Evolutionary conservation across 2,329 filamentous ascomycete genomes (phyloP), one percentile per base, ranked within the genome.

Genomic region (Fusarium veterinarium): DNA sequence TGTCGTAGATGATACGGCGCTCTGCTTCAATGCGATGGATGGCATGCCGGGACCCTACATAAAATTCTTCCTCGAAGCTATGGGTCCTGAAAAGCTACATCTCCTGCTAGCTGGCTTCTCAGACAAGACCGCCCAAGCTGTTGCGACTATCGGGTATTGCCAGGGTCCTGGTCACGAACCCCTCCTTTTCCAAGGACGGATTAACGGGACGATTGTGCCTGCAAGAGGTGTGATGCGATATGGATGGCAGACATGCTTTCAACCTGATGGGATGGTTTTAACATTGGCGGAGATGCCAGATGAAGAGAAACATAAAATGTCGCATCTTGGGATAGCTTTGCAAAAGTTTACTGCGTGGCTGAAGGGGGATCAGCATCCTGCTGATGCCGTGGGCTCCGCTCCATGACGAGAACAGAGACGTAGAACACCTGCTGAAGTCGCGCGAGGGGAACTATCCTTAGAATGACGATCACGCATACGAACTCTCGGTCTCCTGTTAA

Each of bases 11-110:
- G 55, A 58, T 14, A 58, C 55, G 28, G 55, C 55, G 6, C 42
- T 58, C 12, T 58, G 55, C 55, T 58, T 58, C 19, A 58, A 58
- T 13, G 55, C 55, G 11, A 58, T 58, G 23, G 11, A 23, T 11
- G 41, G 55, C 8, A 28, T 58, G 41, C 55, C 55, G 23, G 55
- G 41, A 1, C 55, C 55, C 6, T 58, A 58, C 3, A 58, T 58
- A 20, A 58, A 49, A 12, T 58, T 23, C 23, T 58, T 58, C 12
- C 41, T 58, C 1, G 55, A 49, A 4, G 41, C 55, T 1, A 23
- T 58, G 8, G 55, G 41, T 4, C 41, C 55, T 2, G 23, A 30
- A 23, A 23, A 30, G 16, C 4, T 58, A 3, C 55, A 58, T 37
- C 3, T 49, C 1, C 19, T 58, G 11, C 20, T 58, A 16, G 41